Evolutionary conservation across 495 filamentous ascomycete genomes (phyloP), one percentile per base, ranked within the genome.

Genomic region (Letharia lupina): DNA sequence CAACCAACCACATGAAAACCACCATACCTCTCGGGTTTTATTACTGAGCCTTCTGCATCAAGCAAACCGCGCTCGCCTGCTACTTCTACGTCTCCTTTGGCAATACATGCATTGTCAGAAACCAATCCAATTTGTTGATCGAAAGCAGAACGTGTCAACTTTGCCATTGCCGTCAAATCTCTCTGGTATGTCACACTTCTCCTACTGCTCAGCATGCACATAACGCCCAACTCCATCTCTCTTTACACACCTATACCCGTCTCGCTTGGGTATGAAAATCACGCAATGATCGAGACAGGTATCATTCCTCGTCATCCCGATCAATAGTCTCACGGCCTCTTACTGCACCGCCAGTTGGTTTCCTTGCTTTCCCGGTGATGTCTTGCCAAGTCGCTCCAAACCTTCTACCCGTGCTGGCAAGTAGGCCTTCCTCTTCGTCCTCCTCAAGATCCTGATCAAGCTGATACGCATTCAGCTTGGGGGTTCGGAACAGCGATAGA

Each of bases 371-470:
- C 16, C 88, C 89, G 4, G 86, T 91, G 56, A 96, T 87, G 74
- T 96, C 90, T 74, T 92, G 85, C 91, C 91, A 95, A 23, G 86
- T 90, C n/a, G 91, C 89, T 64, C 87, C 87, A 65, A 91, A 89
- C 20, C 89, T 80, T 62, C 93, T 77, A 4, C 91, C 86, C 8
- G 90, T 93, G 68, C 84, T 89, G 4, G 89, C 89, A 42, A 98
- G 78, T 64, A 98, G 76, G 4, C 91, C 90, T 77, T 98, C 94
- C 74, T 98, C 94, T 71, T 98, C 94, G 16, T 91, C 93, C n/a
- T 86, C 90, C 78, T 96, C 90, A 28, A 90, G 86, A 76, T 97
- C 93, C 66, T 92, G 90, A 68, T 96, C 91, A 12, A 91, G 70
- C 74, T 91, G 84, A 57, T 80, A 83, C 60, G 90, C 80, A 69